Evolutionary conservation across 208 protist species (phyloP), one percentile per base, ranked within the genome.

Genomic region (Leishmania martiniquensis): DNA sequence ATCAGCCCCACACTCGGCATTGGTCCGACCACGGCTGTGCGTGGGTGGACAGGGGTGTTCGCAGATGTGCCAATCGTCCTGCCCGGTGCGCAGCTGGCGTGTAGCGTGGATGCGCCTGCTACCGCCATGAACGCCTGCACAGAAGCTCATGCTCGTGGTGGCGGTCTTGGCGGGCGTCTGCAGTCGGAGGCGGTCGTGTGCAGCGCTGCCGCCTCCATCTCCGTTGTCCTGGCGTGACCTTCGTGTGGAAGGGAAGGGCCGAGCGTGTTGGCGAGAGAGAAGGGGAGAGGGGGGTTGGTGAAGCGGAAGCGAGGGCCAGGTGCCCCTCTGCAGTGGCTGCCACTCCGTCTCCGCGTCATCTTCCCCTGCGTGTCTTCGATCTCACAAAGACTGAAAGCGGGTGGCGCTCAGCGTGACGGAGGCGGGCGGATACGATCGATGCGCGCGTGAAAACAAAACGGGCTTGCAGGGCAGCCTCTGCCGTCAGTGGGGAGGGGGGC

Each of bases 21-120:
- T 25, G 15, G 67, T 15, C 67, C 22, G 45, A 72, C 29, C 67
- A 37, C 12, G 45, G 67, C 52, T 20, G 76, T 91, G 29, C 62
- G 92, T 1, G 91, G 91, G 7, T 95, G 91, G 91, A 62, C 86
- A 1, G 83, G 82, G 7, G 75, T 88, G 13, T 86, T 86, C 59
- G 68, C 80, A 0, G 72, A 55, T 22, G 69, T 95, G 10, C 87
- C 84, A 0, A 29, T 95, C 37, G 54, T 81, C 20, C 72, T 95
- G 47, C 87, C 77, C 2, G 83, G 81, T 3, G 72, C 81, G 42
- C 71, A 76, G 25, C 52, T 39, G 15, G 39, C 57, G n/a, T 1
- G 20, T 17, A 4, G 20, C 69, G n/a, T 20, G 4, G 37, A 74
- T 3, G 70, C 37, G 25, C 22, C 39, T 25, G 63, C 39, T 44